Base-by-base conservation (phyloP, 2,329 filamentous ascomycete species). In the Penicillium crustosum region DNA sequence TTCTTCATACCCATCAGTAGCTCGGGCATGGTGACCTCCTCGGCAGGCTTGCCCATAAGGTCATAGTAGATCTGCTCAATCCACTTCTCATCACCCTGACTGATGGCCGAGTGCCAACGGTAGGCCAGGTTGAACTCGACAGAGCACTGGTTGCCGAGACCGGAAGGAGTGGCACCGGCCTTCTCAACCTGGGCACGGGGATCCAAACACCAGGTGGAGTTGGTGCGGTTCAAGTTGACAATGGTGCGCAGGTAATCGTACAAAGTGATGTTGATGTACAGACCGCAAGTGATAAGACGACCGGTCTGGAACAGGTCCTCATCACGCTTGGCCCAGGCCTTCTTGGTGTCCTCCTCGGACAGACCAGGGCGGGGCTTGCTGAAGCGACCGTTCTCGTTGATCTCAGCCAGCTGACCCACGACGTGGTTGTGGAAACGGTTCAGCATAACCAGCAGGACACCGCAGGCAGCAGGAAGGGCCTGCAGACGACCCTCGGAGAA, bases 41-140 rank as follows among this genome's bases (percentile, higher is more conserved):
- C 69, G 15, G 82, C 75, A 56, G 86, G 76, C 73, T 86, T 86
- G 49, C 82, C 82, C 62, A 91, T 86, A 1, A 90, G 73, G 42
- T 83, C 76, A 1, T 77, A 73, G 69, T 89, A 91, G 60, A 90
- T 82, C 13, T 87, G 79, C 65, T 91, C 82, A 23, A 91, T 89
- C 90, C 91, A 95, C 63, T 86, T 81, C 68, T 94, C 91, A 67
- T 96, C 91, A 61, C 84, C 86, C 57, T 86, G 83, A 38, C 82
- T 83, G 65, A 94, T 89, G 65, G 88, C 87, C 3, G 90, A 91
- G 77, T 95, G 91, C 90, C 91, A 95, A 62, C 91, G 83, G 73
- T 96, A 95, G 64, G 89, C 89, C 10, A 96, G 81, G 70, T 94
- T 95, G 80, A 96, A 96, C 77, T 96, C 91, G 4, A 89, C 90